Base-by-base conservation (phyloP, 2,329 filamentous ascomycete genomes). In the Cordyceps pruinosa region DNA sequence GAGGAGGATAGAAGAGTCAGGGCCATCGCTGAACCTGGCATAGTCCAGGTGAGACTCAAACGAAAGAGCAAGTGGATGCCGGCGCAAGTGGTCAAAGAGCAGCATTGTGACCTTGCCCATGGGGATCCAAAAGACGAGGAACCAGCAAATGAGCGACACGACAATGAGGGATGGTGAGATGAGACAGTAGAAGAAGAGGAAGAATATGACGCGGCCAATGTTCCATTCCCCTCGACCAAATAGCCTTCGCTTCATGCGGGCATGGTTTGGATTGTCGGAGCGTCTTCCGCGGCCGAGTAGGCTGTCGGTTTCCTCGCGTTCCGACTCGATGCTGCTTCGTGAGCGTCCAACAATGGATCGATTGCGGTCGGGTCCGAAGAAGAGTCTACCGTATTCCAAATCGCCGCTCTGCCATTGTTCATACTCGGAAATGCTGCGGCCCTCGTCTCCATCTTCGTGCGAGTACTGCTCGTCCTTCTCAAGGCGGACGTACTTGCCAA, bases 401-500 rank as follows among this genome's bases (percentile, higher is more conserved):
- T 99, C 94, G 51, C 94, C 94, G 68, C 86, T 97, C 74, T 99
- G 94, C 94, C 94, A 99, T 73, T 96, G 91, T 71, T 99, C 94
- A 69, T 99, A 99, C 75, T 99, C 94, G 66, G 90, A 95, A 67
- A 99, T 97, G 74, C 92, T 97, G 67, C 94, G 85, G 21, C 94
- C 94, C 73, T 99, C 94, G 41, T 93, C 92, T 67, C 94, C 85
- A 66, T 99, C 94, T 73, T 99, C 94, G 60, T 97, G 89, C 48
- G 90, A 79, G 68, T 99, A 99, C 44, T 89, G 88, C 68, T 97
- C 94, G 64, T 99, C 94, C 70, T 93, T 89, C 68, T 96, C 87
- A 37, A 99, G 81, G 47, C 91, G 88, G 61, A 99, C 90, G 70
- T 95, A 97, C 67, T 96, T 95, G 63, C 94, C 94, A 70, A 99